Percentiles rank a stretch among this genome's conserved stretches.
Conservation (phyloP, 1,139 yeast species). For the Debaryomyces singareniensis region DNA sequence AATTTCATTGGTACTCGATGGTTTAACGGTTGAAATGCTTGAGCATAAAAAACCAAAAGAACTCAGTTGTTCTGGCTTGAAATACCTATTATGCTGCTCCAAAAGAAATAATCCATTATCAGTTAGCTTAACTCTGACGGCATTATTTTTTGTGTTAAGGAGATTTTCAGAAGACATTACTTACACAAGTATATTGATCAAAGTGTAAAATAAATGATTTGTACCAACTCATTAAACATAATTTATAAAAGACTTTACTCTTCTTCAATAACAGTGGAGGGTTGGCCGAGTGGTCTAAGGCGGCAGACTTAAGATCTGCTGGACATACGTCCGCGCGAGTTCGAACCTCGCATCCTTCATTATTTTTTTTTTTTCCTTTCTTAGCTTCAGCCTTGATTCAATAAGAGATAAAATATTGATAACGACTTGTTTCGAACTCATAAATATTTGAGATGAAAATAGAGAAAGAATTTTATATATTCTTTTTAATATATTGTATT, state of each 20-base stretch:
- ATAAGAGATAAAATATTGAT: slow-evolving; percentile 13
- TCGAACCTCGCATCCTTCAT: slow-evolving; percentile 79
- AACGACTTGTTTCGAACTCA: slow-evolving; percentile 1
- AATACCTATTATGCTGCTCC: slow-evolving; percentile 2
- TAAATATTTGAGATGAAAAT: slow-evolving; percentile 2
- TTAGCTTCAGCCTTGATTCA: slow-evolving; percentile 53
- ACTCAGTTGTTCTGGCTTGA: background rate
- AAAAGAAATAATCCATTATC: slow-evolving; percentile 4
- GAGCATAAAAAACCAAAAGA: no score
- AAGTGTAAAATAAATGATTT: no score
- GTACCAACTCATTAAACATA: no score
- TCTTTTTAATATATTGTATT: no score
- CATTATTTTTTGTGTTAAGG: slow-evolving; percentile 1
- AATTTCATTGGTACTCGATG: slow-evolving; percentile 7
- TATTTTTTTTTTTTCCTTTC: slow-evolving; percentile 21
- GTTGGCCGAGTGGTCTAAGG: slow-evolving; percentile 54
- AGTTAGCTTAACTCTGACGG: slow-evolving; percentile 3
- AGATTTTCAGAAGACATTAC: slow-evolving; percentile 6
- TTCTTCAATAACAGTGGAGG: slow-evolving; percentile 23
- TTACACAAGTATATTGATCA: no score
- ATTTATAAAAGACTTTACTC: background rate
- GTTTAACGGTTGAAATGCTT: background rate
- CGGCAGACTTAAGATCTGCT: slow-evolving; percentile 41
- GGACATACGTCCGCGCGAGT: slow-evolving; percentile 68
- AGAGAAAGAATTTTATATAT: slow-evolving; percentile 1